Percentiles rank a stretch among this genome's conserved stretches.
phyloP scores from a whole-genome alignment of 805 yeast genomes.

The Suhomyces xylopsoci region DNA sequence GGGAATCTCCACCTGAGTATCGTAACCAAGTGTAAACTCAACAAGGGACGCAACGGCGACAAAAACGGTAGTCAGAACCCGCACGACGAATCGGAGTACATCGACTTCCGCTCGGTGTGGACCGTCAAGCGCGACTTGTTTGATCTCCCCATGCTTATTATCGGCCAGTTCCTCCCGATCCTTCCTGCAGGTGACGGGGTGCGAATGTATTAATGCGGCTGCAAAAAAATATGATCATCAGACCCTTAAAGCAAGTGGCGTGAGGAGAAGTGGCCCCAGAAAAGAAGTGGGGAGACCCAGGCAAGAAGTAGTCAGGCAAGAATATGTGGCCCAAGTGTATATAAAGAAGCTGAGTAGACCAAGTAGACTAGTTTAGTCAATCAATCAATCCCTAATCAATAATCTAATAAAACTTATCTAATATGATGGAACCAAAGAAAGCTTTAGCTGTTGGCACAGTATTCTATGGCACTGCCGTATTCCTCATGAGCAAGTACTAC shows the following conservation, averaged over 20 bases:
- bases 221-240: background rate
- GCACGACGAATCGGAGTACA: conserved; percentile 19
- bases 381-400: background rate
- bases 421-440: conserved; percentile 10
- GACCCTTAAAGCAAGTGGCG: background rate
- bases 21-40: conserved; percentile 48
- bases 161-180: conserved; percentile 77
- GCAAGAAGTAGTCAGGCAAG: background rate
- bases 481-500: conserved; percentile 32
- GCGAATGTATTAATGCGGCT: conserved; percentile 23
- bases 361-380: background rate
- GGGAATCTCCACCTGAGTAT: conserved; percentile 57
- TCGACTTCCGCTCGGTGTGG: conserved; percentile 78
- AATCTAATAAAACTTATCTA: background rate
- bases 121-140: conserved; percentile 81
- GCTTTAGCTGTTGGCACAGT: conserved; percentile 33
- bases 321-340: background rate
- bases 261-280: background rate
- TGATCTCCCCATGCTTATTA: conserved; percentile 79
- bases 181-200: conserved; percentile 37
- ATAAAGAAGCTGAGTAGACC: background rate
- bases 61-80: background rate
- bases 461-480: conserved; percentile 30
- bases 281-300: background rate
- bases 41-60: conserved; percentile 21